Evolutionary conservation across 495 filamentous ascomycete genomes (phyloP).

Genomic region (Xylona heveae): DNA sequence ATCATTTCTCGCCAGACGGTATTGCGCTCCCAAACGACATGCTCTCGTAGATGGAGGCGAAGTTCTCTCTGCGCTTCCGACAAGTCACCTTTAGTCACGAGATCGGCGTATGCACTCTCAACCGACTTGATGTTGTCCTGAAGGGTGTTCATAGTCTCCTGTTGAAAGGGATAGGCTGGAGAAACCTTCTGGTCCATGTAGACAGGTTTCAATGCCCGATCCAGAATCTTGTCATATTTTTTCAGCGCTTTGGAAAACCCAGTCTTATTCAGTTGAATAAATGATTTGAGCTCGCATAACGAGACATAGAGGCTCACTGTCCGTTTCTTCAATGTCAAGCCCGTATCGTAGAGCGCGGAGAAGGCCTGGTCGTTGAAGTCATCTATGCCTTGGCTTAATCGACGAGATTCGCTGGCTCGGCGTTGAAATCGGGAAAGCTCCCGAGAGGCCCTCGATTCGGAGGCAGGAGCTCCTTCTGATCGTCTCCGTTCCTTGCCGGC

Average conservation of each 20-base stretch:
- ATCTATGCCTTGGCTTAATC: conserved; percentile 36
- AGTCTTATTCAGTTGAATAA: conserved; percentile 86
- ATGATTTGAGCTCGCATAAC: conserved; percentile 90
- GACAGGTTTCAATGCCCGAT: conserved; percentile 48
- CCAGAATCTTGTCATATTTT: conserved; percentile 94
- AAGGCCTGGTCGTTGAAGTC: conserved; percentile 57
- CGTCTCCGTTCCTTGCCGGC: conserved; percentile 10
- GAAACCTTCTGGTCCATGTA: conserved; percentile 60
- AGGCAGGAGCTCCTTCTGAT: conserved; percentile 9
- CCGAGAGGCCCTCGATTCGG: conserved; percentile 14
- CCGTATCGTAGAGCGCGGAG: conserved; percentile 49
- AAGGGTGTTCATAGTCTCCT: conserved; percentile 42
- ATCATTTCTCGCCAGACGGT: conserved; percentile 99
- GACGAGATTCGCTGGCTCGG: conserved; percentile 33
- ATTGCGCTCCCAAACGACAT: conserved; percentile 97
- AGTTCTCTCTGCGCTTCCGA: conserved; percentile 60
- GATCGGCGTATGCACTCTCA: conserved; percentile 57
- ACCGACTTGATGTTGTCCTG: conserved; percentile 48
- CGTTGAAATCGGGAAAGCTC: conserved; percentile 14
- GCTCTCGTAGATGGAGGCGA: conserved; percentile 77
- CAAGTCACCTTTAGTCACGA: conserved; percentile 64
- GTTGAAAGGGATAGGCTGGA: conserved; percentile 52
- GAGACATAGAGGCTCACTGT: conserved; percentile 73
- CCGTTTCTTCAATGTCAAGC: conserved; percentile 78
- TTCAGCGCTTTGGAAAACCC: conserved; percentile 92